These are phyloP conservation scores for Ogataea neopini DNA, from an alignment of 805 yeast species.

Conservation along the genomic window DNA sequence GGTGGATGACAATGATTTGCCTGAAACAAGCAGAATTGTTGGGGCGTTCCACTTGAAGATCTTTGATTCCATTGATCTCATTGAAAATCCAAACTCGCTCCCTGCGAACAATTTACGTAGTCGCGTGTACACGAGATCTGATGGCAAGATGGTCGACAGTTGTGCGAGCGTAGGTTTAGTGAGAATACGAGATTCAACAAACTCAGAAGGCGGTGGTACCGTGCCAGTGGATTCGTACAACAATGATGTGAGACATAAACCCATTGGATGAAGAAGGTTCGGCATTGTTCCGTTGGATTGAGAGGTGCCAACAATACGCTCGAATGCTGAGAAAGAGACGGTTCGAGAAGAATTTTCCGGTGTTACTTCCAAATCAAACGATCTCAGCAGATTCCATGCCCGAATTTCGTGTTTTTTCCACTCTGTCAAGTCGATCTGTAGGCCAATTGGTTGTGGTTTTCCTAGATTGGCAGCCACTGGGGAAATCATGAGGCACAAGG, in stretches of 20 bases:
- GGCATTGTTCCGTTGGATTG: slow-evolving; percentile 38
- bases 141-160: slow-evolving; percentile 39
- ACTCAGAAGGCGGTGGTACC: slow-evolving; percentile 6
- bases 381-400: slow-evolving; percentile 48
- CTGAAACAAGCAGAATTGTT: slow-evolving; percentile 67
- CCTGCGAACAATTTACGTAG: slow-evolving; percentile 70
- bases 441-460: slow-evolving; percentile 15
- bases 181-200: slow-evolving; percentile 39
- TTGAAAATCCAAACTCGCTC: slow-evolving; percentile 79
- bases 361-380: slow-evolving; percentile 45
- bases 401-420: slow-evolving; percentile 46
- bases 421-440: slow-evolving; percentile 25
- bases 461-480: slow-evolving; percentile 32
- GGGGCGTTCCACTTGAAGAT: slow-evolving; percentile 92
- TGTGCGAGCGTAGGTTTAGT: slow-evolving; percentile 39
- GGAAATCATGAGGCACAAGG: slow-evolving; percentile 49
- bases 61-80: slow-evolving; percentile 80
- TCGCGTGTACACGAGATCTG: slow-evolving; percentile 45
- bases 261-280: slow-evolving; percentile 45
- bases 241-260: slow-evolving; percentile 44
- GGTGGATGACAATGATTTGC: slow-evolving; percentile 43
- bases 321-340: slow-evolving; percentile 38
- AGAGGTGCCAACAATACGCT: slow-evolving; percentile 28
- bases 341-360: slow-evolving; percentile 15
- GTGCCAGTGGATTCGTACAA: slow-evolving; percentile 21